phyloP scores from a whole-genome alignment of 2,329 filamentous ascomycete genomes.

The Sordariomycetes sp. region DNA sequence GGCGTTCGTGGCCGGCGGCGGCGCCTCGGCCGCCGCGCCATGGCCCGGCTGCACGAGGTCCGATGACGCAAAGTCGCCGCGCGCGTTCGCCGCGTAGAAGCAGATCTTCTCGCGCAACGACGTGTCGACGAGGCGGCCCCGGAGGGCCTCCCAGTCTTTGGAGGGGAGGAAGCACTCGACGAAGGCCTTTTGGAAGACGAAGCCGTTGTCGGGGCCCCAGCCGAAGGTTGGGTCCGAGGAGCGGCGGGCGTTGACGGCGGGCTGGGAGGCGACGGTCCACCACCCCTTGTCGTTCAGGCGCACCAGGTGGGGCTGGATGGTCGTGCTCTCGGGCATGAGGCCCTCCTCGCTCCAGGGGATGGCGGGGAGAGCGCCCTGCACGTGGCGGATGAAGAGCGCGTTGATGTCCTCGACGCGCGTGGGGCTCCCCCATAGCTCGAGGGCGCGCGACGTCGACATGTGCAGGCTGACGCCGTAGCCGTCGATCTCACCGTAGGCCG shows the following conservation, averaged over 20 bases:
- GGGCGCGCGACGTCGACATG: constrained; percentile 74
- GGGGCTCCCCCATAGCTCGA: constrained; percentile 77
- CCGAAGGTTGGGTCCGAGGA: constrained; percentile 74
- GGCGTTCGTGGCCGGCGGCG: constrained; percentile 62
- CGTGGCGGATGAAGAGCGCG: constrained; percentile 67
- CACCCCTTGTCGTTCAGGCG: constrained; percentile 71
- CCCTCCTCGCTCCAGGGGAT: constrained; percentile 94
- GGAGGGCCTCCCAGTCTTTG: constrained; percentile 59
- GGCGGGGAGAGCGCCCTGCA: constrained; percentile 67
- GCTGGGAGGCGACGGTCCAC: constrained; percentile 96
- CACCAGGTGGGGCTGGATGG: constrained; percentile 68
- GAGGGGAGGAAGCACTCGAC: constrained; percentile 87
- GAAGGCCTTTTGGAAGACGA: constrained; percentile 97
- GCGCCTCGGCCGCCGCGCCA: constrained; percentile 14
- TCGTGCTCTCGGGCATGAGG: constrained; percentile 70
- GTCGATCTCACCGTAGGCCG: constrained; percentile 92
- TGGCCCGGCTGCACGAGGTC: constrained; percentile 22
- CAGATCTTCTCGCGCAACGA: constrained; percentile 59
- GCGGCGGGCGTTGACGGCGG: constrained; percentile 76
- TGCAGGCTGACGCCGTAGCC: constrained; percentile 97
- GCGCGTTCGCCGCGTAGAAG: constrained; percentile 76
- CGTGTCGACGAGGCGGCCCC: constrained; percentile 46
- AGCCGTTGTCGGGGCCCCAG: constrained; percentile 87
- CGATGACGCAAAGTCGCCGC: constrained; percentile 68
- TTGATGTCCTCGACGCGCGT: constrained; percentile 62